Conservation (phyloP, 1,139 yeast genomes). For the Nakaseomyces kungkrabaensis region DNA sequence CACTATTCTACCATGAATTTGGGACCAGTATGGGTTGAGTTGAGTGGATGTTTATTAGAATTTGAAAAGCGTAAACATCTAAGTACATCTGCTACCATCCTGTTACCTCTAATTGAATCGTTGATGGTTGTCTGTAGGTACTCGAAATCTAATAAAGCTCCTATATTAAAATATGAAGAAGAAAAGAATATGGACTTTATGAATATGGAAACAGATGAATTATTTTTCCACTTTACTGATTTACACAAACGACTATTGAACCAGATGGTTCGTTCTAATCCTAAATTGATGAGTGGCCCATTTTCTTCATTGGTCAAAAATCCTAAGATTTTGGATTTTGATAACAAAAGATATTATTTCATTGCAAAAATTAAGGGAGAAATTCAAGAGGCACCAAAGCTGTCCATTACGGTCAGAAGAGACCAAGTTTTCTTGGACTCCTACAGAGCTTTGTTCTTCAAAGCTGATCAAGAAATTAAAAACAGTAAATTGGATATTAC, state of each 20-base stretch:
- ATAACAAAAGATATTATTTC: slow-evolving; percentile 82
- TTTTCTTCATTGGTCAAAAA: slow-evolving; percentile 83
- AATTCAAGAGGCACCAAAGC: slow-evolving; percentile 37
- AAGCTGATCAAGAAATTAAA: slow-evolving; percentile 65
- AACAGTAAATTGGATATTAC: slow-evolving; percentile 65
- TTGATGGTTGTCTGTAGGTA: slow-evolving; percentile 93
- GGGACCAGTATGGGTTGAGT: slow-evolving; percentile 78
- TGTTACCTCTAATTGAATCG: slow-evolving; percentile 82
- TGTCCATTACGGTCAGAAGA: slow-evolving; percentile 66
- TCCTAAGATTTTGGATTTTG: slow-evolving; percentile 87
- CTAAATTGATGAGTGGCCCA: slow-evolving; percentile 94
- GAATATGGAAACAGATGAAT: slow-evolving; percentile 64
- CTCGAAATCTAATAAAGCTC: slow-evolving; percentile 35
- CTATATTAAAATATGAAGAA: slow-evolving; percentile 44
- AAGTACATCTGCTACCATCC: slow-evolving; percentile 66
- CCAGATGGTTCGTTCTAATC: slow-evolving; percentile 85
- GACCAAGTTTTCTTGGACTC: slow-evolving; percentile 91
- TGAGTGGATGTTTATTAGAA: slow-evolving; percentile 63
- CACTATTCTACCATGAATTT: slow-evolving; percentile 60
- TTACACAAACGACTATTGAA: slow-evolving; percentile 83
- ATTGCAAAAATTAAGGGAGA: slow-evolving; percentile 56
- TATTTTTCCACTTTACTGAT: slow-evolving; percentile 82
- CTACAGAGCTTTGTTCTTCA: slow-evolving; percentile 74
- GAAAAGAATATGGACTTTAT: slow-evolving; percentile 57
- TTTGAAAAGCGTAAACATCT: slow-evolving; percentile 33